Evolutionary conservation across 169 alveolate genomes (phyloP).

Genomic region (Eimeria brunetti): DNA sequence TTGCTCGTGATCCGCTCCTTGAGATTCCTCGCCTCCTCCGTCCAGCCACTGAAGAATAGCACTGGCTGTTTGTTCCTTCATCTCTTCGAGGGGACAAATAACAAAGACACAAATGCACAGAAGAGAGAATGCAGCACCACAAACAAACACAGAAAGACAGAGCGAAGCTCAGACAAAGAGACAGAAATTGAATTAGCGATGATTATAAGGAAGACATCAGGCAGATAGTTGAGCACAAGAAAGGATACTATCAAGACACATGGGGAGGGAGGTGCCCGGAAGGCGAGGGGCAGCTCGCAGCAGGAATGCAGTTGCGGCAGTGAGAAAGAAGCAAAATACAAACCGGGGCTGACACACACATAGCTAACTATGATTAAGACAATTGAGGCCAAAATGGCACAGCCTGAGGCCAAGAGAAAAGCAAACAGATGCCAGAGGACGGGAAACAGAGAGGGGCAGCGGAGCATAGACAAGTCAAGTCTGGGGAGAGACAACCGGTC

Average conservation of each 20-base stretch:
- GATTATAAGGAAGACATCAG: not conserved
- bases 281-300: not conserved
- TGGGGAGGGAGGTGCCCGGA: not conserved
- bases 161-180: not conserved
- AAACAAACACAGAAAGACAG: not conserved
- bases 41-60: slow-evolving; percentile 33
- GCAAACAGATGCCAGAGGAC: not conserved
- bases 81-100: not conserved
- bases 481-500: not conserved
- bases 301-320: not conserved
- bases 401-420: not conserved
- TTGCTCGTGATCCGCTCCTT: slow-evolving; percentile 23
- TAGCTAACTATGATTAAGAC: not conserved
- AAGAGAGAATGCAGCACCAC: not conserved
- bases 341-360: not conserved
- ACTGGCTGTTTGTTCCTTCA: not conserved
- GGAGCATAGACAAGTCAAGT: not conserved
- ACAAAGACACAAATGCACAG: not conserved
- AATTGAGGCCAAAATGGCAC: not conserved
- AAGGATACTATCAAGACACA: not conserved
- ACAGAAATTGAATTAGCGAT: not conserved
- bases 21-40: slow-evolving; percentile 63
- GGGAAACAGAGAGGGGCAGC: not conserved
- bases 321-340: not conserved
- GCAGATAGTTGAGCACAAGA: too few relatives aligned